Percentiles rank a stretch among this genome's conserved stretches.
These are phyloP conservation scores for Salix suchowensis DNA, from an alignment of 345 rosid species.

Conservation along the genomic window DNA sequence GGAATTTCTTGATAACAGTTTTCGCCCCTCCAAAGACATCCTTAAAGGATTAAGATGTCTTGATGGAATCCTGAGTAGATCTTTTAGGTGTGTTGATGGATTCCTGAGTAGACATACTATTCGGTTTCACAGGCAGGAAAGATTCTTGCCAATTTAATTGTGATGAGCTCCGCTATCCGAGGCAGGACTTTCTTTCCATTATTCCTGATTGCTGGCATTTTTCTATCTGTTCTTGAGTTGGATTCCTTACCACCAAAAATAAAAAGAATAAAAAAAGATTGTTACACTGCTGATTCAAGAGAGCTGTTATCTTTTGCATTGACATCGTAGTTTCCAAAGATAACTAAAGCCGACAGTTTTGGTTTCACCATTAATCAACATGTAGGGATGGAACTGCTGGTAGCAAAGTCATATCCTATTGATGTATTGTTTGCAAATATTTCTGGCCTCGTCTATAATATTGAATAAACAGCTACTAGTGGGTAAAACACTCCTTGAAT, in stretches of 20 bases:
- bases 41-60: neutral
- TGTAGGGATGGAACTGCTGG: too few species aligned
- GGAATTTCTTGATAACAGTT: neutral
- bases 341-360: neutral
- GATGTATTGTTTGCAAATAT: too few species aligned
- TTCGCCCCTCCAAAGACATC: neutral
- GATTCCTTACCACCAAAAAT: neutral
- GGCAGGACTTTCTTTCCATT: conserved; percentile 25
- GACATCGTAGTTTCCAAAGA: neutral
- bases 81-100: too few species aligned
- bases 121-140: conserved; percentile 52
- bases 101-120: too few species aligned
- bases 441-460: too few species aligned
- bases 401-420: too few species aligned
- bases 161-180: conserved; percentile 61
- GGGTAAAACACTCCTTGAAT: too few species aligned
- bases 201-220: neutral
- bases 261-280: too few species aligned
- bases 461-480: too few species aligned
- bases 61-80: neutral
- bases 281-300: neutral
- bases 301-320: neutral
- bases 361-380: neutral
- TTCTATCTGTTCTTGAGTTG: neutral
- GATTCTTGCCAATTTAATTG: conserved; percentile 61